Percentiles rank a stretch among this genome's conserved stretches.
phyloP scores from a whole-genome alignment of 2,329 filamentous ascomycete species.

The Sclerotinia borealis region DNA sequence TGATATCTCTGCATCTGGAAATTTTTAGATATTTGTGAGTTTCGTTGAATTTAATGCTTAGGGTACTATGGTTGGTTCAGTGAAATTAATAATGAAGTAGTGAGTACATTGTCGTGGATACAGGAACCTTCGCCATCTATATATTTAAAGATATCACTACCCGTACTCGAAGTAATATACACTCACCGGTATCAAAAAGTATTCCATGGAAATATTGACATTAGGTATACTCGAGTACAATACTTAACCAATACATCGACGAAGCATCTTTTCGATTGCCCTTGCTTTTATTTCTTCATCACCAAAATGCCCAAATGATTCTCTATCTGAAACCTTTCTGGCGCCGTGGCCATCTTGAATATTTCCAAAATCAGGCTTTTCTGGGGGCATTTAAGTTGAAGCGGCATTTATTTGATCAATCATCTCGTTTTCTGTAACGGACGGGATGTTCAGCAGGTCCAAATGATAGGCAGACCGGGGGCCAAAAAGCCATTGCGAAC shows the following conservation, averaged over 20 bases:
- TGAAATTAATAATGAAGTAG: neutral
- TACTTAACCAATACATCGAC: too few species aligned
- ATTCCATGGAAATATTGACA: too few species aligned
- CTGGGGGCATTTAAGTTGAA: neutral
- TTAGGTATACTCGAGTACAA: too few species aligned
- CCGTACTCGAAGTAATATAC: too few species aligned
- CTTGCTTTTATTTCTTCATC: too few species aligned
- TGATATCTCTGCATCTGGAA: too few species aligned
- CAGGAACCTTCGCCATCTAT: neutral
- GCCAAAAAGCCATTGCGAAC: neutral
- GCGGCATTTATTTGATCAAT: neutral
- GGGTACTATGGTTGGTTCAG: too few species aligned
- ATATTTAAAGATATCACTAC: too few species aligned
- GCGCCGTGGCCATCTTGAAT: neutral
- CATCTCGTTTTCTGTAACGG: neutral
- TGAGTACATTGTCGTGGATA: neutral
- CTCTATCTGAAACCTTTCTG: constrained; percentile 1
- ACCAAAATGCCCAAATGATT: neutral
- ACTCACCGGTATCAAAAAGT: too few species aligned
- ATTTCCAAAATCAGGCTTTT: neutral
- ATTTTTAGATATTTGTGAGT: too few species aligned
- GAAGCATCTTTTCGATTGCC: too few species aligned
- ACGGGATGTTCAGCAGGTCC: neutral
- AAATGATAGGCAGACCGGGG: constrained; percentile 3
- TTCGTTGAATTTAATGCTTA: neutral